These are phyloP conservation scores for Aspergillus sp. DNA, from an alignment of 2,329 filamentous ascomycete species.

Conservation along the genomic window DNA sequence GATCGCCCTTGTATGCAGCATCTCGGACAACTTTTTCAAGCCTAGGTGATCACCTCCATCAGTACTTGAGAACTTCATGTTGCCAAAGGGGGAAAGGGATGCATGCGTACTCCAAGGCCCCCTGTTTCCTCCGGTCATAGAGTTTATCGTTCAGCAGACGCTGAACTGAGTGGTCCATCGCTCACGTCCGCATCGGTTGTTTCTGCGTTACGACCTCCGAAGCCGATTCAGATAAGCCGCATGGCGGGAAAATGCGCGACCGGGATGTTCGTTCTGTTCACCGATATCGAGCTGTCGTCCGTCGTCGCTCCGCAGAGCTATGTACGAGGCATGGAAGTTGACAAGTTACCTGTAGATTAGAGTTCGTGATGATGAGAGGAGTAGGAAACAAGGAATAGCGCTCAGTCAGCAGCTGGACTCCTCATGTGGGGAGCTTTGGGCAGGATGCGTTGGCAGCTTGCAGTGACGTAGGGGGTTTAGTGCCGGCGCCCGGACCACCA, in stretches of 20 bases:
- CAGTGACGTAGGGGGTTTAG: background rate
- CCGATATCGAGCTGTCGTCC: background rate
- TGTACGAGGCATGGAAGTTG: background rate
- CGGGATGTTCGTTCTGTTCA: slow-evolving; percentile 1
- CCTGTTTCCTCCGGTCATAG: slow-evolving; percentile 96
- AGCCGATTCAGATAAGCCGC: slow-evolving; percentile 23
- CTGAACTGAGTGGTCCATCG: slow-evolving; percentile 86
- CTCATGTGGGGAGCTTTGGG: background rate
- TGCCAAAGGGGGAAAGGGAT: background rate
- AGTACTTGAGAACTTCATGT: slow-evolving; percentile 2
- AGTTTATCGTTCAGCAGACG: slow-evolving; percentile 95
- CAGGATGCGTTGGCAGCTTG: slow-evolving; percentile 21
- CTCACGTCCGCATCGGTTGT: slow-evolving; percentile 22
- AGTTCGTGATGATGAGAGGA: background rate
- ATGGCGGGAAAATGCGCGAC: slow-evolving; percentile 17
- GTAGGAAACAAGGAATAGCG: background rate
- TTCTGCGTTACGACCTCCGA: slow-evolving; percentile 20
- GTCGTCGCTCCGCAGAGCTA: background rate
- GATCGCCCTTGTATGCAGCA: slow-evolving; percentile 71
- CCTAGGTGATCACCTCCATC: slow-evolving; percentile 46
- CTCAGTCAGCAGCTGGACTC: background rate
- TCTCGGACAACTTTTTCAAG: slow-evolving; percentile 90
- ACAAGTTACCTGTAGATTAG: background rate
- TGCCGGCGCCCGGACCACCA: background rate
- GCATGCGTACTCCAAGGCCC: slow-evolving; percentile 80